Evolutionary conservation across 2,329 filamentous ascomycete species (phyloP), one percentile per base, ranked within the genome.

Genomic region (Calonectria ilicicola): DNA sequence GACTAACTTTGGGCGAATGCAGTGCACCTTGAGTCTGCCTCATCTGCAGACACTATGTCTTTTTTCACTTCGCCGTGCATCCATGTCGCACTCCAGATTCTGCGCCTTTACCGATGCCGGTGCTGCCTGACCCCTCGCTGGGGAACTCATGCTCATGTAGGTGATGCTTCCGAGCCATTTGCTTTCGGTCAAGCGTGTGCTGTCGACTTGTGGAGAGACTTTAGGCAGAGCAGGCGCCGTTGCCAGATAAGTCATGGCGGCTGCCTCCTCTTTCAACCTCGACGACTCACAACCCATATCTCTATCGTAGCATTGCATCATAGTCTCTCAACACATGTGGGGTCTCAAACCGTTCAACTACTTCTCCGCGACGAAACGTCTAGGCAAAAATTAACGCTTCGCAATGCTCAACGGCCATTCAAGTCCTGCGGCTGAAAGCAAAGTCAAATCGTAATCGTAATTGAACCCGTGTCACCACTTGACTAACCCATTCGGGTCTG

Each of bases 101-200:
- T 60, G 32, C 29, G 32, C n/a, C 35, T 17, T 21, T 38, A n/a
- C 35, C 6, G 32, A 19, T 40, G 53, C 32, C 53, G 29, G 38
- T 40, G 53, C 53, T 60, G 53, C 53, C 53, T 60, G 32, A 35
- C 6, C 17, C 32, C 3, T 32, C 32, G 38, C 29, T 23, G 5
- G 38, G 53, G 53, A 60, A 60, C 53, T 26, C 53, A 60, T 60
- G 53, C 53, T 40, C 53, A 60, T 60, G 53, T 60, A 60, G 35
- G 53, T 60, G 53, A 60, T 60, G 27, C 44, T 47, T 47, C 44
- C 44, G 44, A 47, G 44, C 44, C 44, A 14, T 23, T 47, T 47
- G 53, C 35, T 27, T 27, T 40, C 21, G 53, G 44, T 47, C 23
- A 40, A 38, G 32, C 53, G 35, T 27, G 21, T 21, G 21, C 53